Conservation (phyloP, 225 moss, liverwort and hornwort species). For the Marchantia paleacea region DNA sequence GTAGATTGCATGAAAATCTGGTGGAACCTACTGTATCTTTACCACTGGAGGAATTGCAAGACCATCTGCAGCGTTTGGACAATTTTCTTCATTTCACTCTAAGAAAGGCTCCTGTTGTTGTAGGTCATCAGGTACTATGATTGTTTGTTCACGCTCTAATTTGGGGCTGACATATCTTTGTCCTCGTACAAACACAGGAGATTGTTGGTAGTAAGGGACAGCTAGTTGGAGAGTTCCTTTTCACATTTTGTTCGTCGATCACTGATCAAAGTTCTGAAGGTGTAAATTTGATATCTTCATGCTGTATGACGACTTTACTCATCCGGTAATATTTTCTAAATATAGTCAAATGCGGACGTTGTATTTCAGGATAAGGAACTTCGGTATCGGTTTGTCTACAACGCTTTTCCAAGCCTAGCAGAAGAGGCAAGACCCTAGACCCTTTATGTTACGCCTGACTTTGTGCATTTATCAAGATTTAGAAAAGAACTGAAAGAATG, state of each 20-base stretch:
- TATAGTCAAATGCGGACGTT: background rate
- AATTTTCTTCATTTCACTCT: constrained; percentile 70
- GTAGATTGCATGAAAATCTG: constrained; percentile 35
- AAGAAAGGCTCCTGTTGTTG: constrained; percentile 60
- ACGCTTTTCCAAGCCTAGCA: constrained; percentile 60
- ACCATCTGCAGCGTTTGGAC: constrained; percentile 55
- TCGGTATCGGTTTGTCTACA: constrained; percentile 75
- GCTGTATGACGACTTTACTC: too few relatives aligned
- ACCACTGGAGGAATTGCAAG: constrained; percentile 54
- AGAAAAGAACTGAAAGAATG: background rate
- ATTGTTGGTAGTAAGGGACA: too few relatives aligned
- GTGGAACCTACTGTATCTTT: constrained; percentile 26
- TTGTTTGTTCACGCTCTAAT: background rate
- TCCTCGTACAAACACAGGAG: too few relatives aligned
- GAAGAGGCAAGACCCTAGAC: constrained; percentile 51
- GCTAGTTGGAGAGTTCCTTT: too few relatives aligned
- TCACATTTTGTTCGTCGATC: too few relatives aligned
- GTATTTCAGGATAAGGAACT: constrained; percentile 62
- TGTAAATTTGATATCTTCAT: too few relatives aligned
- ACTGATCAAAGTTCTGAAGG: too few relatives aligned
- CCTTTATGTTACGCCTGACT: background rate
- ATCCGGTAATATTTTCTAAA: too few relatives aligned
- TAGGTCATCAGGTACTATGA: constrained; percentile 68
- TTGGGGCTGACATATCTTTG: too few relatives aligned
- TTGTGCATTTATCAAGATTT: background rate